Conservation (phyloP, 805 yeast genomes). For the Torulaspora indica region DNA sequence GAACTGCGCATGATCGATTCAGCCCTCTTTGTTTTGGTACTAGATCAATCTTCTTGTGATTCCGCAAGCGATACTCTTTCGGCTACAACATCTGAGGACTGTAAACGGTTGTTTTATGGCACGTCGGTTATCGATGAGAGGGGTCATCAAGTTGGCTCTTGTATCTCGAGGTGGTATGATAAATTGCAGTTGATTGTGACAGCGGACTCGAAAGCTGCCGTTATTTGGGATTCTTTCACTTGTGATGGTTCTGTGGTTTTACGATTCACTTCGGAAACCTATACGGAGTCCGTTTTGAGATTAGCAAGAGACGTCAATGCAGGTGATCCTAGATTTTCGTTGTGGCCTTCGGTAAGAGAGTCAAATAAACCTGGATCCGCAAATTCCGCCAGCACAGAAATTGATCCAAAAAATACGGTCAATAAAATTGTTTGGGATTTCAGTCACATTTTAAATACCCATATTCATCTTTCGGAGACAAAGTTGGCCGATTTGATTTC, state of each 20-base stretch:
- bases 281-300: conserved; percentile 81
- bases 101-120: conserved; percentile 77
- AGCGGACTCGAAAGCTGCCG: conserved; percentile 80
- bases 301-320: conserved; percentile 76
- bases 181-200: conserved; percentile 82
- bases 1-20: conserved; percentile 53
- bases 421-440: conserved; percentile 38
- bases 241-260: conserved; percentile 91
- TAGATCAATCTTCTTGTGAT: conserved; percentile 65
- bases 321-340: conserved; percentile 40
- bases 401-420: conserved; percentile 15
- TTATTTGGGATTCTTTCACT: conserved; percentile 85
- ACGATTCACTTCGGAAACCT: conserved; percentile 81
- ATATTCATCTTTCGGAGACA: conserved; percentile 79
- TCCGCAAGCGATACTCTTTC: conserved; percentile 23
- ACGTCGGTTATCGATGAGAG: conserved; percentile 59
- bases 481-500: conserved; percentile 78
- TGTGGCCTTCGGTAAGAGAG: conserved; percentile 33
- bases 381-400: conserved; percentile 16
- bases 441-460: conserved; percentile 37
- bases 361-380: not conserved
- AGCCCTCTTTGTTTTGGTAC: conserved; percentile 72
- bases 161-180: conserved; percentile 93
- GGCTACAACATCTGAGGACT: conserved; percentile 28
- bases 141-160: conserved; percentile 87